Evolutionary conservation across 768 basidiomycete genomes (phyloP), one percentile per base, ranked within the genome.

Genomic region (Leccinum longicurvipes): DNA sequence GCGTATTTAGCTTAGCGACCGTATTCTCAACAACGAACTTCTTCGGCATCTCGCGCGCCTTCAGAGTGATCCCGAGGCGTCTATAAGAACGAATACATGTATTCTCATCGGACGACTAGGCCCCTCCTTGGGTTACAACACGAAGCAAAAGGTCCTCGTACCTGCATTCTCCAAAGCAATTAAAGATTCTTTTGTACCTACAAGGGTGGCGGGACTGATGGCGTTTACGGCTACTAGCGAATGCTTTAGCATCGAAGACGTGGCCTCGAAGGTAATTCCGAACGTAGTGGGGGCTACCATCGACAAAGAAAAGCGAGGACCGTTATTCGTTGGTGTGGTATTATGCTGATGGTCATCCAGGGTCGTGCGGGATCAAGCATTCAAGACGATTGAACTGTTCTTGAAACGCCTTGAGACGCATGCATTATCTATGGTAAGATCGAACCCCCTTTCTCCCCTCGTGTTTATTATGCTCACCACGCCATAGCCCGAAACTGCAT

Each of bases 61-160:
- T 74, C 97, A 99, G 74, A 84, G 80, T 31, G 97, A 98, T 66
- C 78, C 87, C 1, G 97, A 99, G 72, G 83, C 95, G 3, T 95
- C 94, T 6, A 98, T 98, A 63, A 83, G 97, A 46, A 98, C 97
- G 15, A 98, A 98, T 65, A 97, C 97, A 0, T 96, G 93, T 65
- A 98, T 99, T 61, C 82, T 98, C 4, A 84, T 99, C 54, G 96
- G 95, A 17, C 83, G 96, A 7, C 79, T 99, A 6, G 94, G 91
- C 0, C 91, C 92, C 0, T 80, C 83, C 2, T 75, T 99, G 1
- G 90, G 91, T 1, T 83, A 88, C 55, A 87, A 93, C 63, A 97
- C 96, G 3, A 93, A 94, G 69, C 84, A 87, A 61, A 98, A 98
- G 66, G 93, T 99, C n/a, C 83, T 99, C 6, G 91, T 98, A 1